Evolutionary conservation across 169 alveolate genomes (phyloP), one percentile per base, ranked within the genome.

Genomic region (Eimeria brunetti): DNA sequence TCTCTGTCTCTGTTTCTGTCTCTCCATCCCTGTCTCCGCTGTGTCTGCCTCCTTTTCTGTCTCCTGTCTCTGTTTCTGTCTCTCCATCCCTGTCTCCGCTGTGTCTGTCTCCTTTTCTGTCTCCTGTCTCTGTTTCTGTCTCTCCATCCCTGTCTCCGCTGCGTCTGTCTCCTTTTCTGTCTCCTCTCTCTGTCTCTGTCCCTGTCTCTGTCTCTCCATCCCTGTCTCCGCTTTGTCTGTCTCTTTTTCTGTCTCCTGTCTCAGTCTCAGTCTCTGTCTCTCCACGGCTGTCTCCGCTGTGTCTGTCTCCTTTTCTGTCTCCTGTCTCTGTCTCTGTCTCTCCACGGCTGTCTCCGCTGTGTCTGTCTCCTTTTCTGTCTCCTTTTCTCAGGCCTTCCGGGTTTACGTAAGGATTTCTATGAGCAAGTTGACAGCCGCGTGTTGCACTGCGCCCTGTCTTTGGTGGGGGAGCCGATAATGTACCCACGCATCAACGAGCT

Each of bases 381-480:
- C 24, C 20, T 18, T 1, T n/a, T 14, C 36, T 41, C 51, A 80
- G 89, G 89, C 4, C 69, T 80, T 24, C 89, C 89, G 4, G 89
- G 89, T n/a, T 27, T 80, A n/a, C 89, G 89, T 30, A 9, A 27
- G 9, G 89, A 80, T 33, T 44, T 80, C 89, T 80, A 76, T 46
- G 38, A 36, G n/a, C 80, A 88, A 36, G 89, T 81, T 14, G 95
- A 95, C 6, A 58, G 89, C 41, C 14, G 44, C 30, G 92, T 97
- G 73, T 91, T 97, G 84, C 99, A 98, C 85, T 97, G 98, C 95
- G 99, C 99, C 8, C 95, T 98, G 73, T 97, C 98, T 20, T 97
- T 98, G 81, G 99, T 98, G 6, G 99, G 99, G 46, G 99, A 98
- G 96, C 99, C 99, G n/a, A 97, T 98, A 46, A 97, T 98, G 98